Evolutionary conservation across 1,284 basidiomycete genomes (phyloP).

Genomic region (Irpex sp.): DNA sequence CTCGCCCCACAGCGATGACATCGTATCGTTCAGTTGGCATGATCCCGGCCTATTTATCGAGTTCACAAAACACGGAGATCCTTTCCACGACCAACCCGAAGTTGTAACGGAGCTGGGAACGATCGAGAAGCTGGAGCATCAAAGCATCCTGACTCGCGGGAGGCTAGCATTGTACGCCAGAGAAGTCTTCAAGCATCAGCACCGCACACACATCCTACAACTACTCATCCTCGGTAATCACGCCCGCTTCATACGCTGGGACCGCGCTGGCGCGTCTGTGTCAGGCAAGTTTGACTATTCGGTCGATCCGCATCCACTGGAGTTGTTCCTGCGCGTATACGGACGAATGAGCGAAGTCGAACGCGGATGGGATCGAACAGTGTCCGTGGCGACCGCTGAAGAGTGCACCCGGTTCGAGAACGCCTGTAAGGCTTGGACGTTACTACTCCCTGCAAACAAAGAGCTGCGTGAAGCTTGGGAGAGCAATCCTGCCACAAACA

Average conservation of each 20-base stretch:
- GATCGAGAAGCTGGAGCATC: not conserved
- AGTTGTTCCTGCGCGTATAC: not conserved
- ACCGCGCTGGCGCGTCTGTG: not conserved
- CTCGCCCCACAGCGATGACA: too few relatives aligned
- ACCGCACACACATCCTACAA: not conserved
- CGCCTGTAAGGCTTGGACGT: too few relatives aligned
- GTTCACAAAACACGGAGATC: too few relatives aligned
- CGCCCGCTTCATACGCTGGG: not conserved
- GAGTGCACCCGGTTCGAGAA: too few relatives aligned
- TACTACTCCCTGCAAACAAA: too few relatives aligned
- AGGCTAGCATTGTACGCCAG: not conserved
- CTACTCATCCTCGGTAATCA: not conserved
- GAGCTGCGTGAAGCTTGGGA: too few relatives aligned
- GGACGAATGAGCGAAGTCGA: not conserved
- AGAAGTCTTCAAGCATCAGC: not conserved
- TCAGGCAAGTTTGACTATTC: not conserved
- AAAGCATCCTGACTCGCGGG: not conserved
- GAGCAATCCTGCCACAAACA: not conserved
- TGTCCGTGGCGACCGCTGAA: not conserved
- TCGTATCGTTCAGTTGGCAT: too few relatives aligned
- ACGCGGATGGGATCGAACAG: not conserved
- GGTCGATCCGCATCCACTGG: not conserved
- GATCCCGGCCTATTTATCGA: too few relatives aligned
- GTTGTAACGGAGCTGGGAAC: too few relatives aligned
- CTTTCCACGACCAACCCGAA: too few relatives aligned